Conservation (phyloP, 495 filamentous ascomycete genomes). For the Achaetomiella virescens region DNA sequence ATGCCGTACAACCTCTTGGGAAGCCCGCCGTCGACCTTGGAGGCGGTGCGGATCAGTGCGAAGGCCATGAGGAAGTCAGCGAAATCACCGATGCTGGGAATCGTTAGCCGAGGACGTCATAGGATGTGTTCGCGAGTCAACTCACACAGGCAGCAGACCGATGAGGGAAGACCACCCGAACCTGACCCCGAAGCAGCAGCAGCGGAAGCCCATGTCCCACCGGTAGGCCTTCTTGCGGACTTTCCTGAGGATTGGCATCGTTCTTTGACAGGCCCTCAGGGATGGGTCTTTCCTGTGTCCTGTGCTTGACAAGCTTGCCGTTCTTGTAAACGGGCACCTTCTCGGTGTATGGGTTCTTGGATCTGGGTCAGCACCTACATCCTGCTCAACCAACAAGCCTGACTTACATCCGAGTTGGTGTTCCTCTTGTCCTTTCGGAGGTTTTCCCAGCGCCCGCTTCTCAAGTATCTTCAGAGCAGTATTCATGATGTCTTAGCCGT, state of each 20-base stretch:
- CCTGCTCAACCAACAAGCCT: not conserved
- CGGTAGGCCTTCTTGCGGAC: slow-evolving; percentile 76
- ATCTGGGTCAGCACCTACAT: slow-evolving; percentile 1
- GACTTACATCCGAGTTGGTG: slow-evolving; percentile 60
- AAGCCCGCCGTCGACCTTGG: slow-evolving; percentile 65
- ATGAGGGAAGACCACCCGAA: slow-evolving; percentile 83
- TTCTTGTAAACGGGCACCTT: slow-evolving; percentile 60
- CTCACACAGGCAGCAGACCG: slow-evolving; percentile 71
- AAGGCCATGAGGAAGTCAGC: slow-evolving; percentile 63
- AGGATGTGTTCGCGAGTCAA: slow-evolving; percentile 13
- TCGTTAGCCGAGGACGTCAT: not conserved
- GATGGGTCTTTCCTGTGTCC: slow-evolving; percentile 61
- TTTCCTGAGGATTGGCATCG: slow-evolving; percentile 69
- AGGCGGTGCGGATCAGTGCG: slow-evolving; percentile 61
- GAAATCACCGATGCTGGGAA: slow-evolving; percentile 63
- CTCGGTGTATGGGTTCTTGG: slow-evolving; percentile 67
- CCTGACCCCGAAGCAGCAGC: slow-evolving; percentile 61
- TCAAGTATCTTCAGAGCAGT: slow-evolving; percentile 46
- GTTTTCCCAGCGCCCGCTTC: slow-evolving; percentile 62
- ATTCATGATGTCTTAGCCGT: slow-evolving; percentile 15
- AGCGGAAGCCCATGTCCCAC: slow-evolving; percentile 67
- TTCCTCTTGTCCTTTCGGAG: slow-evolving; percentile 60
- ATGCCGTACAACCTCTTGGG: slow-evolving; percentile 45
- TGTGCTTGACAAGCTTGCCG: slow-evolving; percentile 50
- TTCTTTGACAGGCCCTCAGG: slow-evolving; percentile 69